These are phyloP conservation scores for Globisporangium splendens DNA, from an alignment of 352 stramenopile species.

Conservation along the genomic window DNA sequence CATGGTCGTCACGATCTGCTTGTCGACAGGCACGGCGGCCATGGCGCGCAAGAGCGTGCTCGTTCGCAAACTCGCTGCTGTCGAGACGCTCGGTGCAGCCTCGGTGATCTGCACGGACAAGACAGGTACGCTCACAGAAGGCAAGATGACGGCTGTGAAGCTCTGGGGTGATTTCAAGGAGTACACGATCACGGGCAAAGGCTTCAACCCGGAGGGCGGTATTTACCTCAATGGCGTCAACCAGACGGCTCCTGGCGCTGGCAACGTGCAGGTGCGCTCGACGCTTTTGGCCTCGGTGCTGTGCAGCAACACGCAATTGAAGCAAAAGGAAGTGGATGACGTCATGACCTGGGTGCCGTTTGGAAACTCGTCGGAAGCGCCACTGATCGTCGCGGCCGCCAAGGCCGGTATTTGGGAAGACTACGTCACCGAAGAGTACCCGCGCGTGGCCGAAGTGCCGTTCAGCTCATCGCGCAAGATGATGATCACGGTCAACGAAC, in stretches of 20 bases:
- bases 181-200: constrained; percentile 64
- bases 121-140: constrained; percentile 92
- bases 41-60: constrained; percentile 82
- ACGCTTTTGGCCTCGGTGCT: constrained; percentile 59
- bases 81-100: constrained; percentile 85
- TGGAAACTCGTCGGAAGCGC: constrained; percentile 74
- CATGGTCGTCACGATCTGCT: constrained; percentile 81
- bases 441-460: constrained; percentile 86
- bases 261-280: constrained; percentile 56
- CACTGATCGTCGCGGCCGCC: constrained; percentile 64
- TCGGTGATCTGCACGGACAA: constrained; percentile 94
- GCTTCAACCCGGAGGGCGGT: constrained; percentile 51
- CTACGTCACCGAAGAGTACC: constrained; percentile 47
- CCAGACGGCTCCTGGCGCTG: constrained; percentile 26
- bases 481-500: constrained; percentile 86
- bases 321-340: constrained; percentile 54
- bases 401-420: constrained; percentile 69
- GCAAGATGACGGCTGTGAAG: constrained; percentile 81
- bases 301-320: constrained; percentile 75
- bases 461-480: constrained; percentile 95
- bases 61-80: constrained; percentile 81
- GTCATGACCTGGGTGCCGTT: constrained; percentile 45
- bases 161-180: constrained; percentile 70
- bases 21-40: constrained; percentile 61
- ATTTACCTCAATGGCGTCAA: constrained; percentile 47